A percentile compares a stretch with the other conserved stretches of the same genome.
These are phyloP conservation scores for Arthrobotrys sphaeroides DNA, from an alignment of 2,329 filamentous ascomycete genomes.

Conservation along the genomic window DNA sequence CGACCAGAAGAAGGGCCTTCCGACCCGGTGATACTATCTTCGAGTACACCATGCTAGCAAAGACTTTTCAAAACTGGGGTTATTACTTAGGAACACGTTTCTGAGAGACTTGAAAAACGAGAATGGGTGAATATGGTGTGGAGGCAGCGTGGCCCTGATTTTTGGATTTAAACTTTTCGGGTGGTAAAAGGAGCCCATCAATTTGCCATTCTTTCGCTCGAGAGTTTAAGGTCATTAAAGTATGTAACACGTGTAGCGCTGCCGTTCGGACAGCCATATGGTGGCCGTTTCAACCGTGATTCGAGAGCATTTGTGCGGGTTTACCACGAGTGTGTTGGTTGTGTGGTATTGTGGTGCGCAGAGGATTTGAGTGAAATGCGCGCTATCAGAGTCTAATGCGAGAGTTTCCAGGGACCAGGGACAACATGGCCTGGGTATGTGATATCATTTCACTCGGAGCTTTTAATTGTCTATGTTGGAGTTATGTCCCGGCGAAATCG, in stretches of 20 bases:
- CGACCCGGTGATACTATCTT: background rate
- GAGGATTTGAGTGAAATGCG: slow-evolving; percentile 44
- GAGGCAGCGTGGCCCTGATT: slow-evolving; percentile 7
- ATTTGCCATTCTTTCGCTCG: background rate
- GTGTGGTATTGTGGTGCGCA: slow-evolving; percentile 26
- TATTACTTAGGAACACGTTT: slow-evolving; percentile 19
- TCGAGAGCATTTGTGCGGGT: slow-evolving; percentile 33
- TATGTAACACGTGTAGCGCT: slow-evolving; percentile 29
- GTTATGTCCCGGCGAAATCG: background rate
- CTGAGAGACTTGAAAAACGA: slow-evolving; percentile 6
- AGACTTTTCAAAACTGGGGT: background rate
- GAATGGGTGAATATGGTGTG: slow-evolving; percentile 11
- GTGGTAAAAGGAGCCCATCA: background rate
- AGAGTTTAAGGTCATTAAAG: slow-evolving; percentile 30
- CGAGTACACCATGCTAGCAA: background rate
- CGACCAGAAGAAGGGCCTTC: background rate
- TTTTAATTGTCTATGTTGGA: background rate
- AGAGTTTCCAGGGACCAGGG: slow-evolving; percentile 21
- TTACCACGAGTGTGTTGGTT: slow-evolving; percentile 32
- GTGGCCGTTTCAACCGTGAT: background rate
- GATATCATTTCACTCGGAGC: slow-evolving; percentile 1
- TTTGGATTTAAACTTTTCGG: background rate
- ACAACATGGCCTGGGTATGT: background rate
- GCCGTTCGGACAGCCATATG: background rate
- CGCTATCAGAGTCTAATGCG: slow-evolving; percentile 35